These are phyloP conservation scores for Annulohypoxylon bovei DNA, from an alignment of 495 filamentous ascomycete species.

Conservation along the genomic window DNA sequence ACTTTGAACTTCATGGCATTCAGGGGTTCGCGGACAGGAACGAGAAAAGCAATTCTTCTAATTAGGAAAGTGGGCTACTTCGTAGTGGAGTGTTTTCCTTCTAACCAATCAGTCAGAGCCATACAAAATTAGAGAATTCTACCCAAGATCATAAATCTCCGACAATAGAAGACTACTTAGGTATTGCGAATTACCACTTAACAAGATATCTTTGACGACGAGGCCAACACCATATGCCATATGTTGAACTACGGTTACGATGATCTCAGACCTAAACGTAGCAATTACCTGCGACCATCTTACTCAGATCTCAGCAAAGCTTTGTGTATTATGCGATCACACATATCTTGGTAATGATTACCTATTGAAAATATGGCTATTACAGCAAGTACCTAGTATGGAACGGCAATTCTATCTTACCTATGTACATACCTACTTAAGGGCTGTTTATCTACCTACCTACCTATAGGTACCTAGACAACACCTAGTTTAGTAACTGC, in stretches of 20 bases:
- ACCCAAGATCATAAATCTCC: neutral
- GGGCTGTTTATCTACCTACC: too few relatives aligned
- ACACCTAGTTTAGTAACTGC: too few relatives aligned
- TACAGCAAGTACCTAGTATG: too few relatives aligned
- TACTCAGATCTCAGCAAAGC: neutral
- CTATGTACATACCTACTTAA: too few relatives aligned
- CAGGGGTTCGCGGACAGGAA: constrained; percentile 16
- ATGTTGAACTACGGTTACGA: neutral
- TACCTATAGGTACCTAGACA: too few relatives aligned
- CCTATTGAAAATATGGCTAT: too few relatives aligned
- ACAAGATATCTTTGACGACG: too few relatives aligned
- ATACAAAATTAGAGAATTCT: neutral
- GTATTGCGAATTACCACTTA: too few relatives aligned
- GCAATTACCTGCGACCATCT: neutral
- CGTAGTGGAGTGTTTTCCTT: neutral
- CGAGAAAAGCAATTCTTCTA: neutral
- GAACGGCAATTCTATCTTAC: too few relatives aligned
- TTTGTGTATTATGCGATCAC: neutral
- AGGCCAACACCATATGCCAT: too few relatives aligned
- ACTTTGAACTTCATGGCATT: constrained; percentile 5
- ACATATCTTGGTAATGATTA: too few relatives aligned
- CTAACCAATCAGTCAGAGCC: constrained; percentile 9
- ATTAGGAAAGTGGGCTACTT: constrained; percentile 30
- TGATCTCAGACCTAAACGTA: neutral
- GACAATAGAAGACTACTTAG: neutral